Evolutionary conservation across 805 yeast species (phyloP).

Genomic region (Saturnispora kantuleensis): DNA sequence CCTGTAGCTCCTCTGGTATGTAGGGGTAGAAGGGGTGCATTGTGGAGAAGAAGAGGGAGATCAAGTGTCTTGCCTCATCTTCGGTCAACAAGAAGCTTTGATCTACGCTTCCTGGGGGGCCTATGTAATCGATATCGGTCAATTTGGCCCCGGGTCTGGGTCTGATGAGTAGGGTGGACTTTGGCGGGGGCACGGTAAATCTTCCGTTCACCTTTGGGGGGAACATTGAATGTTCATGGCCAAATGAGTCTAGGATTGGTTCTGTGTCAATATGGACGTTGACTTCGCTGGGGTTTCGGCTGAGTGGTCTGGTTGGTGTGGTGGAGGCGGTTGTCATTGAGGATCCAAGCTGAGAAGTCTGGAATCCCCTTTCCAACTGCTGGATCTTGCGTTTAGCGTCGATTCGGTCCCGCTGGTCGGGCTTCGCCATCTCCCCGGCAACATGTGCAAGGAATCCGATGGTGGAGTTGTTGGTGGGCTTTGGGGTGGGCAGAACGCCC

Average conservation of each 20-base stretch:
- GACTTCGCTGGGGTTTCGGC: neutral
- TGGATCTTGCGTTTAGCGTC: slow-evolving; percentile 42
- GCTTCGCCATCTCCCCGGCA: slow-evolving; percentile 65
- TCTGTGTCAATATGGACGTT: slow-evolving; percentile 9
- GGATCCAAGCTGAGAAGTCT: slow-evolving; percentile 5
- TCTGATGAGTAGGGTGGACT: slow-evolving; percentile 31
- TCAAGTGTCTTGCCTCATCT: slow-evolving; percentile 46
- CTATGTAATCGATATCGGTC: slow-evolving; percentile 57
- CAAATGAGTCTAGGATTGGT: slow-evolving; percentile 20
- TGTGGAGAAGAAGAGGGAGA: slow-evolving; percentile 56
- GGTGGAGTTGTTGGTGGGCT: slow-evolving; percentile 33
- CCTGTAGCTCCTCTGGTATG: slow-evolving; percentile 64
- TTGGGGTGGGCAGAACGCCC: neutral
- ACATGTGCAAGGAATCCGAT: slow-evolving; percentile 66
- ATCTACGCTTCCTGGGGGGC: slow-evolving; percentile 20
- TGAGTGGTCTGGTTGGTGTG: no score
- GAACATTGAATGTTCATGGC: slow-evolving; percentile 20
- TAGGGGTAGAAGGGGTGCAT: slow-evolving; percentile 90
- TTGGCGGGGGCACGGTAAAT: slow-evolving; percentile 35
- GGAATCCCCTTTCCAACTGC: slow-evolving; percentile 29
- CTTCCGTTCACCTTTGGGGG: slow-evolving; percentile 21
- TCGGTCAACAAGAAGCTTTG: slow-evolving; percentile 41
- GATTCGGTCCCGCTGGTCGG: slow-evolving; percentile 54
- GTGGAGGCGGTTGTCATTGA: neutral
- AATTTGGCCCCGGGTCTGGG: slow-evolving; percentile 40